Conservation (phyloP, 2,329 filamentous ascomycete genomes). For the Pseudogymnoascus verrucosus region DNA sequence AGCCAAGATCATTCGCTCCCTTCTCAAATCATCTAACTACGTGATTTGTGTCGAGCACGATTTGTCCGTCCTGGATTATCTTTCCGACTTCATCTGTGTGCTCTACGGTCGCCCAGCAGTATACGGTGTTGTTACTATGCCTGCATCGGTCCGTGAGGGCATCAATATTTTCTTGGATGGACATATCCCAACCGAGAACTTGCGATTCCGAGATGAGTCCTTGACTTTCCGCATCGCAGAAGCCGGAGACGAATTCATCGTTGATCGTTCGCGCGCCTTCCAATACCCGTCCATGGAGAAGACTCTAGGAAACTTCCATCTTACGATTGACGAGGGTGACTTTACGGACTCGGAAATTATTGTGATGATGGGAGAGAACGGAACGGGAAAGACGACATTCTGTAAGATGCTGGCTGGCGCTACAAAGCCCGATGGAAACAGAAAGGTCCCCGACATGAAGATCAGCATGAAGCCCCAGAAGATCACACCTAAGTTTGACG, state of each 20-base stretch:
- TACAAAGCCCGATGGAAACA: constrained; percentile 76
- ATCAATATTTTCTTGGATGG: constrained; percentile 99
- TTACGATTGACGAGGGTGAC: constrained; percentile 70
- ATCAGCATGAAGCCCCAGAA: constrained; percentile 99
- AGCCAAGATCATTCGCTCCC: constrained; percentile 82
- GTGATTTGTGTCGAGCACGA: constrained; percentile 99
- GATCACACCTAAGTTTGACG: constrained; percentile 96
- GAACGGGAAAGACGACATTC: constrained; percentile 98
- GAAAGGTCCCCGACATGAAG: constrained; percentile 82
- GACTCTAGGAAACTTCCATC: constrained; percentile 80
- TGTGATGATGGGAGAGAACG: constrained; percentile 99
- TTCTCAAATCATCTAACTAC: constrained; percentile 83
- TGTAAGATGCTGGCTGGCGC: constrained; percentile 92
- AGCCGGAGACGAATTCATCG: constrained; percentile 77
- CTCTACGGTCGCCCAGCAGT: constrained; percentile 92
- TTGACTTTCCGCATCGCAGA: constrained; percentile 92
- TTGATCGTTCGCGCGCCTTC: constrained; percentile 79
- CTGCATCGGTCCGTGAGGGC: constrained; percentile 92
- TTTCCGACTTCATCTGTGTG: constrained; percentile 96
- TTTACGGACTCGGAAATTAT: constrained; percentile 99
- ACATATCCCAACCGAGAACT: constrained; percentile 94
- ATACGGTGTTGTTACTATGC: constrained; percentile 95
- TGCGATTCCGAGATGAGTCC: constrained; percentile 96
- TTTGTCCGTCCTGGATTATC: constrained; percentile 94
- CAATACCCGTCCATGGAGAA: constrained; percentile 87